Base-by-base conservation (phyloP, 2,329 filamentous ascomycete genomes). In the Sphaceloma murrayae region DNA sequence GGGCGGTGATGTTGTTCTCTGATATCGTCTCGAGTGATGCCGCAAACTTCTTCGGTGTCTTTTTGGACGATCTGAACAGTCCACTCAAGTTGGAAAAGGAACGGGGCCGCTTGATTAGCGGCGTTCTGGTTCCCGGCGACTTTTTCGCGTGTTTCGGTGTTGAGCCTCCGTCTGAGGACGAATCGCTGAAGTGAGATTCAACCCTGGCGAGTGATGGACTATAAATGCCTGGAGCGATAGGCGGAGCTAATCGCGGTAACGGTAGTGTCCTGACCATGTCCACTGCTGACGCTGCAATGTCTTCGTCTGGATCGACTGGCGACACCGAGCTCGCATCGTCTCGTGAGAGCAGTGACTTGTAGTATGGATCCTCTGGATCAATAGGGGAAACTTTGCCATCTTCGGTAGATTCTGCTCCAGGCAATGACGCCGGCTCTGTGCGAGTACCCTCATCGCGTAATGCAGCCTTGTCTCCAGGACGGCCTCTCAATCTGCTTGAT, bases 151-250 rank as follows among this genome's bases (percentile, higher is more conserved):
- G 34, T 13, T 9, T 40, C 14, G 10, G 22, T 26, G 14, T n/a
- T n/a, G 22, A 22, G 13, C 30, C 36, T 19, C 24, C 26, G 24
- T 40, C 36, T 26, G 36, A 40, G 24, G 36, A 40, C 36, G 19
- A 40, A 10, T 9, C 24, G 24, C 36, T 40, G 19, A 26, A 22
- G 22, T 17, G 18, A 27, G 36, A 40, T 26, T 40, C 22, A n/a
- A 40, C 9, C 2, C 22, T 29, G 8, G 36, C 19, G 13, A 18
- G 22, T 8, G 36, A 40, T 4, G 24, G 17, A n/a, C 9, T 9
- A 5, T 19, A n/a, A 16, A 19, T 22, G n/a, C 13, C 9, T 22
- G 19, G 26, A 36, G 33, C 11, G 24, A 8, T 18, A 26, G 10
- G 7, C 29, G 36, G 30, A 29, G 13, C 19, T n/a, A 14, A 17